These are phyloP conservation scores for Termitomyces sp. DNA, from an alignment of 768 basidiomycete genomes.

Conservation along the genomic window DNA sequence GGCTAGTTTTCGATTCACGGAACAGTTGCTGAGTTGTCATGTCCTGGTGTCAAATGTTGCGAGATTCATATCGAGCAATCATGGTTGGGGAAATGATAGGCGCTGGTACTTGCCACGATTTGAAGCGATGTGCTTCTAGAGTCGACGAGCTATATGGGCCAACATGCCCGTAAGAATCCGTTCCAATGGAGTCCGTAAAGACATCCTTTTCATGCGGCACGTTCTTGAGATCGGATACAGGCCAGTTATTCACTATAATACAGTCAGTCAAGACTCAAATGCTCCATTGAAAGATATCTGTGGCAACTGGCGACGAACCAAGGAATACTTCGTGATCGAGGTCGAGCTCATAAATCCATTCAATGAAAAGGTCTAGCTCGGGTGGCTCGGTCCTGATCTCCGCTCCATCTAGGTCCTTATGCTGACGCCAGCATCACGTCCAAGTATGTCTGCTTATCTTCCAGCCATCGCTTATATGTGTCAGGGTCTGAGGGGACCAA, in stretches of 20 bases:
- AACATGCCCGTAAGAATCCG: background rate
- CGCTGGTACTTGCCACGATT: background rate
- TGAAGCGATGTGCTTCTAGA: background rate
- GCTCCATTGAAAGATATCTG: no score
- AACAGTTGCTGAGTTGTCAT: background rate
- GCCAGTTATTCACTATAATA: background rate
- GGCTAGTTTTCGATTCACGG: background rate
- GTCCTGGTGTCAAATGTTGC: background rate
- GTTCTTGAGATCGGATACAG: background rate
- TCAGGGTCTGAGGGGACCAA: background rate
- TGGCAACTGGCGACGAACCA: background rate
- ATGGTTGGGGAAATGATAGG: background rate
- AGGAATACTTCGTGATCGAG: background rate
- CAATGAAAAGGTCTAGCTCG: background rate
- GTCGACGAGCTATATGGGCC: no score
- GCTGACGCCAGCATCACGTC: no score
- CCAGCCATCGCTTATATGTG: background rate
- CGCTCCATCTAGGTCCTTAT: no score
- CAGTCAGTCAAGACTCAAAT: no score
- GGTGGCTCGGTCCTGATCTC: no score
- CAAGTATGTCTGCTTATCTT: background rate
- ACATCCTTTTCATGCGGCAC: background rate
- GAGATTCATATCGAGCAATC: background rate
- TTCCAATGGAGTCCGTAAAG: background rate
- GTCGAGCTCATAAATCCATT: background rate